Evolutionary conservation across 768 basidiomycete genomes (phyloP).

Genomic region (Suillus ampliporus): DNA sequence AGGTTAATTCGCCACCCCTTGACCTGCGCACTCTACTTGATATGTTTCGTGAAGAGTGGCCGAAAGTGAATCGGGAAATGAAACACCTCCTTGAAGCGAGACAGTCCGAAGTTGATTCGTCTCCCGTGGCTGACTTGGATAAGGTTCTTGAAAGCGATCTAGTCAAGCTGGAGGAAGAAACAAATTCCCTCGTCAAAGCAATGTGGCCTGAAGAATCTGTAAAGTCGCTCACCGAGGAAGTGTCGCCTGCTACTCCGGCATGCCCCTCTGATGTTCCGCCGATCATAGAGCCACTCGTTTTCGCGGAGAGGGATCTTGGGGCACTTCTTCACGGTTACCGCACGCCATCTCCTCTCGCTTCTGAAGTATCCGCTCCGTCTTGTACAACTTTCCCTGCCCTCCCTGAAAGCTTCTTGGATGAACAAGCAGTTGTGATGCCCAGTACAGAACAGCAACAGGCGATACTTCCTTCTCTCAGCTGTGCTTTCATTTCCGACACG

Average conservation of each 20-base stretch:
- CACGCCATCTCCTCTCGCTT: slow-evolving; percentile 21
- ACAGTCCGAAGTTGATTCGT: neutral
- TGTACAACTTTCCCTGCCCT: slow-evolving; percentile 1
- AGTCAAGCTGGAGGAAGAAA: slow-evolving; percentile 6
- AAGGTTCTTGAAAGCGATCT: neutral
- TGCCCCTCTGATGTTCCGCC: slow-evolving; percentile 15
- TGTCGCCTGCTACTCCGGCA: slow-evolving; percentile 31
- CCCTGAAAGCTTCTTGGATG: slow-evolving; percentile 6
- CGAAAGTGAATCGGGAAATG: slow-evolving; percentile 44
- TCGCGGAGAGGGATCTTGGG: slow-evolving; percentile 33
- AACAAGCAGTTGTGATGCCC: slow-evolving; percentile 5
- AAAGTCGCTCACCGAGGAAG: slow-evolving; percentile 37
- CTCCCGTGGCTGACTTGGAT: neutral
- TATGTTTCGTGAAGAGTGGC: slow-evolving; percentile 38
- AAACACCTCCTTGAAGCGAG: slow-evolving; percentile 34
- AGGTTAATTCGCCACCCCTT: slow-evolving; percentile 23
- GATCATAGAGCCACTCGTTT: slow-evolving; percentile 12
- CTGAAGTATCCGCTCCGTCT: neutral
- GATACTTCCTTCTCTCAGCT: slow-evolving; percentile 41
- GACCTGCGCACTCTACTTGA: slow-evolving; percentile 20
- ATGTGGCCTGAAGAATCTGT: slow-evolving; percentile 21
- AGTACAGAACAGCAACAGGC: neutral
- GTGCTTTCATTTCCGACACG: slow-evolving; percentile 66
- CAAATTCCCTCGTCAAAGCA: slow-evolving; percentile 36
- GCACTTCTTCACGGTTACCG: slow-evolving; percentile 39